Evolutionary conservation across 208 protist species (phyloP).

Genomic region (Leishmania turanica): DNA sequence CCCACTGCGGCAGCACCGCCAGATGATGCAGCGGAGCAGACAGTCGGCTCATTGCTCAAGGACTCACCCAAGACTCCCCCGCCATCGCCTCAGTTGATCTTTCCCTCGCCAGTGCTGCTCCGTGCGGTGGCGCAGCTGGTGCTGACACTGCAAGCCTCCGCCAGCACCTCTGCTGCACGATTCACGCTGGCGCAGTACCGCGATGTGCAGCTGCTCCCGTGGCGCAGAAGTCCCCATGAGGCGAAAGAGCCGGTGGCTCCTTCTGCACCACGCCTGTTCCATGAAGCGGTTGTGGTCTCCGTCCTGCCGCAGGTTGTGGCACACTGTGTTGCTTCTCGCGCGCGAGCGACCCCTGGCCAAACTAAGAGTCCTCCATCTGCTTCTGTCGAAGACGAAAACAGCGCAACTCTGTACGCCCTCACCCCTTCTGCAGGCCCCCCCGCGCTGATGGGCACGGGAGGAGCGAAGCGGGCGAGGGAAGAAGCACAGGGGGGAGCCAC

Average conservation of each 20-base stretch:
- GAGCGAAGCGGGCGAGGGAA: not conserved
- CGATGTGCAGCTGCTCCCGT: slow-evolving; percentile 14
- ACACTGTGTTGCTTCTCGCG: not conserved
- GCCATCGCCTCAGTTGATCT: not conserved
- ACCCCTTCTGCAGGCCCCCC: not conserved
- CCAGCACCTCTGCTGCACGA: slow-evolving; percentile 11
- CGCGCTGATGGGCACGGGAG: not conserved
- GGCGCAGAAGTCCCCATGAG: not conserved
- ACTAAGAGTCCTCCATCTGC: not conserved
- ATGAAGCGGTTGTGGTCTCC: slow-evolving; percentile 19
- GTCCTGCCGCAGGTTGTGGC: slow-evolving; percentile 29
- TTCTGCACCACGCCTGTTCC: not conserved
- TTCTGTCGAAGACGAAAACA: not conserved
- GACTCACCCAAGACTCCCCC: not conserved
- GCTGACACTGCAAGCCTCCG: slow-evolving; percentile 22
- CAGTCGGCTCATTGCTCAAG: not conserved
- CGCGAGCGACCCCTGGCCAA: not conserved
- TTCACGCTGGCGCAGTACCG: slow-evolving; percentile 22
- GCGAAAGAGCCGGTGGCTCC: not conserved
- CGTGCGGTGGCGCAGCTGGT: slow-evolving; percentile 32
- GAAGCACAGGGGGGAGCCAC: not conserved
- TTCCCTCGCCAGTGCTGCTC: slow-evolving; percentile 20
- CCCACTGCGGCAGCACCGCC: not conserved
- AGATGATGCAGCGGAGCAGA: not conserved
- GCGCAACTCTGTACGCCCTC: slow-evolving; percentile 2